Evolutionary conservation across 2,329 filamentous ascomycete species (phyloP).

Genomic region (Aspergillus chevalieri): DNA sequence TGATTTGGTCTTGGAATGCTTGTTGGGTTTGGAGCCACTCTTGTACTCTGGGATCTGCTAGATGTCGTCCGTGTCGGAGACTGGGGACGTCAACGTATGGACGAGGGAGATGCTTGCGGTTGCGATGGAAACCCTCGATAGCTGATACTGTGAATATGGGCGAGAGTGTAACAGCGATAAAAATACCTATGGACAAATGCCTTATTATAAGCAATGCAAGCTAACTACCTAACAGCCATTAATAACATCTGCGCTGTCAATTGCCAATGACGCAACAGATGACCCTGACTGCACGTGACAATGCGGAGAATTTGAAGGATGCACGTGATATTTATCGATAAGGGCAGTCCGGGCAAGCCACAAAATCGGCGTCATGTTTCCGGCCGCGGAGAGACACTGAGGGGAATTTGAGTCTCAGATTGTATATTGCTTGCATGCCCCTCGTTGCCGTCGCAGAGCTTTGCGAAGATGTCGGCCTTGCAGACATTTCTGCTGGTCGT

Average conservation of each 20-base stretch:
- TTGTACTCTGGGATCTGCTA: conserved; percentile 8
- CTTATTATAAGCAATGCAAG: too few relatives aligned
- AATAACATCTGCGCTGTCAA: background rate
- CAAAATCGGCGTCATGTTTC: conserved; percentile 15
- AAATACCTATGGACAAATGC: background rate
- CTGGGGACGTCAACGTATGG: conserved; percentile 12
- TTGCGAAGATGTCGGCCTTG: conserved; percentile 41
- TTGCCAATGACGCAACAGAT: conserved; percentile 16
- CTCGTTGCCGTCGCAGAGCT: conserved; percentile 2
- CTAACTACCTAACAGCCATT: background rate
- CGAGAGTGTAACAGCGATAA: conserved; percentile 3
- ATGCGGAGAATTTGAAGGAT: background rate
- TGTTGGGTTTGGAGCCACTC: conserved; percentile 18
- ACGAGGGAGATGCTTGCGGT: conserved; percentile 16
- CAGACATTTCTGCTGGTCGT: conserved; percentile 45
- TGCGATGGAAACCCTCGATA: conserved; percentile 4
- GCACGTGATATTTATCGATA: conserved; percentile 15
- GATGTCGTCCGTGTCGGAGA: conserved; percentile 9
- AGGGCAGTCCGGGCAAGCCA: conserved; percentile 12
- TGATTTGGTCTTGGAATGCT: conserved; percentile 8
- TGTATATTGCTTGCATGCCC: conserved; percentile 1
- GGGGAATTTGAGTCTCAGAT: background rate
- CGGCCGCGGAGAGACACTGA: conserved; percentile 10
- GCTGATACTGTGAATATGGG: conserved; percentile 9
- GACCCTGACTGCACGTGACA: conserved; percentile 10